A percentile compares a stretch with the other conserved stretches of the same genome.
Conservation (phyloP, 805 yeast genomes). For the Schwanniomyces yamadae region DNA sequence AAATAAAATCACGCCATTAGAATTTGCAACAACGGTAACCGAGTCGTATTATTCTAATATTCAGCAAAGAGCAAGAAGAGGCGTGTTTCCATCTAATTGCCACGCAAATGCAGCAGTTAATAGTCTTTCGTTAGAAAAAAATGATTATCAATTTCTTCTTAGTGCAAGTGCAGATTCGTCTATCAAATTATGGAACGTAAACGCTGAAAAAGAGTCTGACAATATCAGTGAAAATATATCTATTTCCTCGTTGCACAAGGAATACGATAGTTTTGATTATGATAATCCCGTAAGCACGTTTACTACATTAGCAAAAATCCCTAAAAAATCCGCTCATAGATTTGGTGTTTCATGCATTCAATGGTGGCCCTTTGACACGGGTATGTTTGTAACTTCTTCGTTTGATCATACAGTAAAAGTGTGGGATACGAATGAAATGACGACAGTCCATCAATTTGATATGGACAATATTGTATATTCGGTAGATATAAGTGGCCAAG, state of each 20-base stretch:
- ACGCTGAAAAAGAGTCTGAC: constrained; percentile 13
- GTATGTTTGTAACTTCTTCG: constrained; percentile 80
- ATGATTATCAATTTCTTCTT: constrained; percentile 47
- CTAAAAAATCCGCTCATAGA: constrained; percentile 48
- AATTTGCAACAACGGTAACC: constrained; percentile 33
- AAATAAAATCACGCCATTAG: constrained; percentile 28
- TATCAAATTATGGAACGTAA: constrained; percentile 64
- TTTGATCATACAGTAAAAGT: constrained; percentile 74
- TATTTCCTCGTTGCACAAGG: constrained; percentile 14
- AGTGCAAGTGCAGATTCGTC: constrained; percentile 76
- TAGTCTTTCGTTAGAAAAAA: constrained; percentile 54
- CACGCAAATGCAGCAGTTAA: constrained; percentile 57
- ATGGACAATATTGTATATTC: constrained; percentile 62
- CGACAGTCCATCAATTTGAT: constrained; percentile 66
- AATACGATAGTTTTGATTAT: constrained; percentile 30
- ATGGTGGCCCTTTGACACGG: constrained; percentile 92
- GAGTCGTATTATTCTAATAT: constrained; percentile 36
- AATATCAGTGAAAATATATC: constrained; percentile 3
- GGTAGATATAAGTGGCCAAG: constrained; percentile 50
- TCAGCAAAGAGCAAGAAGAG: constrained; percentile 19
- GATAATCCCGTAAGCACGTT: constrained; percentile 29
- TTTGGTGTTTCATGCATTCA: constrained; percentile 71
- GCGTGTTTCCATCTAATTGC: constrained; percentile 41
- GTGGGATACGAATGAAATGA: constrained; percentile 74
- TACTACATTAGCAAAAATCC: constrained; percentile 31